Evolutionary conservation across 129 eudicot species (phyloP), one percentile per base, ranked within the genome.

Genomic region (Artemisia annua): DNA sequence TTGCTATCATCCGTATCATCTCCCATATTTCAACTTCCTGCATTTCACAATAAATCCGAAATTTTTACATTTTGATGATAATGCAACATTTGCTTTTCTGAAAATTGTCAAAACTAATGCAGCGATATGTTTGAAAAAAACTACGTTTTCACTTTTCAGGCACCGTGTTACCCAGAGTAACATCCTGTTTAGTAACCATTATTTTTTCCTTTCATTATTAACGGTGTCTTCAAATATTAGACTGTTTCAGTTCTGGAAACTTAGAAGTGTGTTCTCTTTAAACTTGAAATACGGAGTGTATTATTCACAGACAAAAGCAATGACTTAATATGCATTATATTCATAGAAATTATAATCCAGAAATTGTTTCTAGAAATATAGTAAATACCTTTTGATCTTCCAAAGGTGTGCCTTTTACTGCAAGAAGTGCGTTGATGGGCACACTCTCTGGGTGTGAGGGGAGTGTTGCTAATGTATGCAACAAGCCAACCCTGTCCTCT

Each of bases 371-470:
- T 6, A 52, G 11, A 1, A 52, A 53, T 1, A 15, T 11, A 20
- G 15, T 26, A 22, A 71, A 66, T 77, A 95, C 99, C 99, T 90
- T 90, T 75, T 95, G 97, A 85, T 95, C 86, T 88, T 88, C 85
- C 50, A 95, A 87, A 46, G 99, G 99, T 24, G 99, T 95, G 85
- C 99, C 99, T 88, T 91, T 86, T 15, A 95, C 93, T 12, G 99
- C 99, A 71, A 95, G 67, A 28, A 95, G 96, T 67, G 99, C 97
- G 61, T 95, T 91, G 52, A 91, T 91, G 8, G 99, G 99, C 59
- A 95, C 99, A 75, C 99, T 95, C 82, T 95, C 99, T 3, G 99
- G 99, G 84, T 95, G 99, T 8, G 94, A 56, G 32, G 99, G 99
- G 20, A 95, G 97, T 10, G 99, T 95, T 46, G 99, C 96, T 78